Conservation (phyloP, 352 stramenopile genomes). For the Globisporangium mamillatum region DNA sequence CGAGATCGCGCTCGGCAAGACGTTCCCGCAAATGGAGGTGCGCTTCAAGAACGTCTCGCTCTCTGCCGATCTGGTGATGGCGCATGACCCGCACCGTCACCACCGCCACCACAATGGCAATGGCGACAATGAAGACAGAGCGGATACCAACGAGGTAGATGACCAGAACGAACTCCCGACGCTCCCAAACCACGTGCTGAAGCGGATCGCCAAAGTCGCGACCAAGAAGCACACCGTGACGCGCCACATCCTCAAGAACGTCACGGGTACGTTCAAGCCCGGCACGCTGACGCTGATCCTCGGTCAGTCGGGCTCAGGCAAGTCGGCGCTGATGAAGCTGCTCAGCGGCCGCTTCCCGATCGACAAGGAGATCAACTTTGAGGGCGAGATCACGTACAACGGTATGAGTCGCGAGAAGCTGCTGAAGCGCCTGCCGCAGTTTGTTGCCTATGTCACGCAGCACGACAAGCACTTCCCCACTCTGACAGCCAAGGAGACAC, state of each 20-base stretch:
- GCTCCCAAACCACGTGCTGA: conserved; percentile 34
- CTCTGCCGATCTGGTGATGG: conserved; percentile 31
- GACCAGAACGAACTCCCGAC: conserved; percentile 34
- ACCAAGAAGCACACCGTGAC: conserved; percentile 18
- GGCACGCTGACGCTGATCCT: conserved; percentile 57
- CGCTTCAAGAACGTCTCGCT: conserved; percentile 45
- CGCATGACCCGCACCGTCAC: conserved; percentile 13
- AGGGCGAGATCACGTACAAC: conserved; percentile 56
- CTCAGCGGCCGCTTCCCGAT: conserved; percentile 49
- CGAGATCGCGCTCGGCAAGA: conserved; percentile 31
- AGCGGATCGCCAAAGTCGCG: conserved; percentile 20
- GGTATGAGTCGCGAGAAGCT: conserved; percentile 30
- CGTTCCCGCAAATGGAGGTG: conserved; percentile 48
- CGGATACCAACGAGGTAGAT: not conserved
- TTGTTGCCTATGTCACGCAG: conserved; percentile 51
- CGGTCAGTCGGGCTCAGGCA: conserved; percentile 47
- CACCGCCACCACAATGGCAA: not conserved
- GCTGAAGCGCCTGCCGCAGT: conserved; percentile 40
- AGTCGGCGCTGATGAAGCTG: conserved; percentile 59
- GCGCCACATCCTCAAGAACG: conserved; percentile 19
- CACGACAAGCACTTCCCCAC: conserved; percentile 46
- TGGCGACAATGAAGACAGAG: not conserved
- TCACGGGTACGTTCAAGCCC: conserved; percentile 37
- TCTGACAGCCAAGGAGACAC: conserved; percentile 48
- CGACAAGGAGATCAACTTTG: conserved; percentile 35